Evolutionary conservation across 768 basidiomycete genomes (phyloP), one percentile per base, ranked within the genome.

Genomic region (Galerina marginata): DNA sequence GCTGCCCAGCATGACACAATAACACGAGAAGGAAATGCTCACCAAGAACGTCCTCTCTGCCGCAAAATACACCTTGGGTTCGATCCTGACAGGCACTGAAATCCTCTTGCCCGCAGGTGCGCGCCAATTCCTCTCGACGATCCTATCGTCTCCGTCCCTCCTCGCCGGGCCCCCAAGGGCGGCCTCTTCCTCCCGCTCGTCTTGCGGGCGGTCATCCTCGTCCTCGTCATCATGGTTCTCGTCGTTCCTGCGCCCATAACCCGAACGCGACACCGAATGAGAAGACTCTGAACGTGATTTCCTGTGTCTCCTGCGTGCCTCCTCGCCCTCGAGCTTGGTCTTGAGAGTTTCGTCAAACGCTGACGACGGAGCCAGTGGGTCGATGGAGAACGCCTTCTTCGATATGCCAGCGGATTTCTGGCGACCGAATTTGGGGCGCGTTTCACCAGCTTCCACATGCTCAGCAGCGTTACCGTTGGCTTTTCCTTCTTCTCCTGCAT

Each of bases 41-140:
- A 93, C 95, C 76, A 96, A 73, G 83, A 95, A 96, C 12, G 96
- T 99, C 61, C 96, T 83, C 75, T 98, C 96, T 39, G 90, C 89
- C 6, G 97, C 97, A 72, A 98, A 99, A 71, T 96, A 96, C 3
- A 97, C 95, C 77, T 99, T 99, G 29, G 97, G 97, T 74, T 99
- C 97, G 48, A 99, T 86, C 55, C 97, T 86, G n/a, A 99, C 91
- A 25, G 96, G 95, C 2, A 99, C 87, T 0, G 95, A 86, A 58
- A 99, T 96, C 64, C 84, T 83, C 80, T 98, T 98, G 10, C 96
- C 96, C 43, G 82, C 76, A 0, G 93, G 91, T 1, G 96, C 96
- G 25, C 72, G 79, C 88, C 90, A 93, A 59, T 86, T 84, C 56
- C 89, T 80, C 54, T 82, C 84, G 48, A 91, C 70, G 14, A 89